Base-by-base conservation (phyloP, 2,329 filamentous ascomycete species). In the Microsporum audouinii region DNA sequence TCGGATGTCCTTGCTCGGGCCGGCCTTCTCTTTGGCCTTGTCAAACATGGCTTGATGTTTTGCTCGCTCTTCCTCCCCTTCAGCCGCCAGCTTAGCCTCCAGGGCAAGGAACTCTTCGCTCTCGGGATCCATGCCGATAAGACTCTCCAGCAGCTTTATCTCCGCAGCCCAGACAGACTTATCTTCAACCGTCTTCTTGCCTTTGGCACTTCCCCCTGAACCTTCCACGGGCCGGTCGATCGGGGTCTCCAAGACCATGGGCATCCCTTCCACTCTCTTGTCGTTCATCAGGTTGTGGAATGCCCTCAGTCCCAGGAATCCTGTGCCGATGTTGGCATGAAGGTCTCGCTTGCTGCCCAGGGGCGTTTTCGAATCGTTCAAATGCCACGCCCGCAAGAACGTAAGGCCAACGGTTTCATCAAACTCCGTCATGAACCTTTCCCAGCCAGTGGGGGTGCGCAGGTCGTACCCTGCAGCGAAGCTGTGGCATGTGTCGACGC, bases 291-390 rank as follows among this genome's bases (percentile, higher is more conserved):
- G 77, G 70, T 86, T 89, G 76, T 96, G 89, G 73, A 99, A 99
- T 1, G 91, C 88, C 27, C 88, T 83, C 14, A 99, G 80, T 0
- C 94, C 94, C 0, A 99, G 80, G 71, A 95, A 99, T 0, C 94
- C 94, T 0, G 91, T 95, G 31, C 94, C 94, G 65, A 99, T 97
- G 71, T 96, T 97, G 65, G 92, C 91, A 74, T 99, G 94, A 1
- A 97, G 77, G 71, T 99, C 94, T 45, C 91, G 84, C 66, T 90
- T 84, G 39, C 89, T 94, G 47, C 76, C 80, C 34, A 95, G 79
- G 0, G 94, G 92, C 0, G 91, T 90, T 75, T 97, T 99, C 76
- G 88, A 95, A 75, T 99, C 94, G 73, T 99, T 99, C 47, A 99
- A 68, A 73, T 99, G 94, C 61, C 97, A 79, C 0, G 94, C 94